Evolutionary conservation across 768 basidiomycete genomes (phyloP).

Genomic region (Pisolithus sp.): DNA sequence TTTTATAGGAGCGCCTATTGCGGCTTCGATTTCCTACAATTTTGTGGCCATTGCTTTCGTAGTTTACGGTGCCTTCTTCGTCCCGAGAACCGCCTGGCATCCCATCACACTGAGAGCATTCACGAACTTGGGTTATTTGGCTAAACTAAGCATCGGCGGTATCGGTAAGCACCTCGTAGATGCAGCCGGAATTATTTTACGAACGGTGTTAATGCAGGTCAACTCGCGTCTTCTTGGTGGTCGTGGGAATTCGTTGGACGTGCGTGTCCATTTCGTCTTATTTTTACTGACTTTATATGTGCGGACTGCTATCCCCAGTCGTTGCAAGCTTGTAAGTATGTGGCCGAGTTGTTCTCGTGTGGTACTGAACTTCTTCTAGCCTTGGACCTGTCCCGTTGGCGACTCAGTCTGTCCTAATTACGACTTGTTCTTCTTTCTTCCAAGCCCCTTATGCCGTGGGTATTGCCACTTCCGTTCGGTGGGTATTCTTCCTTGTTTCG

Average conservation of each 20-base stretch:
- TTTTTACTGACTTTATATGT: neutral
- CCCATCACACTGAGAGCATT: constrained; percentile 64
- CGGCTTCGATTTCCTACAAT: constrained; percentile 84
- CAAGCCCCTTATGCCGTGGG: constrained; percentile 80
- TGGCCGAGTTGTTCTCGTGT: neutral
- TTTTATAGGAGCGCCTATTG: constrained; percentile 88
- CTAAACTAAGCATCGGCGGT: constrained; percentile 75
- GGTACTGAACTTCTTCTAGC: constrained; percentile 32
- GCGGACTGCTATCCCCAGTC: constrained; percentile 26
- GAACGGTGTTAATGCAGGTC: constrained; percentile 34
- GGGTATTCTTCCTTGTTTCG: constrained; percentile 10
- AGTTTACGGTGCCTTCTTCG: constrained; percentile 56
- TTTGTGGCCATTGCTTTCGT: constrained; percentile 60
- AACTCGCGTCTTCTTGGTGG: constrained; percentile 93
- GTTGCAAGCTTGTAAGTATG: constrained; percentile 45
- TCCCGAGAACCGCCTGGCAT: constrained; percentile 76
- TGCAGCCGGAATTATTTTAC: neutral
- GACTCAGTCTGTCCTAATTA: constrained; percentile 73
- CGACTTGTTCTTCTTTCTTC: constrained; percentile 58
- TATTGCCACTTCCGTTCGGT: constrained; percentile 83
- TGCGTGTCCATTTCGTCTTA: constrained; percentile 7
- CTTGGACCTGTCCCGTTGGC: constrained; percentile 80
- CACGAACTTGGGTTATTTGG: constrained; percentile 58
- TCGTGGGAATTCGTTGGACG: constrained; percentile 82
- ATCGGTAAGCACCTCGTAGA: constrained; percentile 41